Evolutionary conservation across 2,329 filamentous ascomycete genomes (phyloP).

Genomic region (Ophiostoma himal-ulmi): DNA sequence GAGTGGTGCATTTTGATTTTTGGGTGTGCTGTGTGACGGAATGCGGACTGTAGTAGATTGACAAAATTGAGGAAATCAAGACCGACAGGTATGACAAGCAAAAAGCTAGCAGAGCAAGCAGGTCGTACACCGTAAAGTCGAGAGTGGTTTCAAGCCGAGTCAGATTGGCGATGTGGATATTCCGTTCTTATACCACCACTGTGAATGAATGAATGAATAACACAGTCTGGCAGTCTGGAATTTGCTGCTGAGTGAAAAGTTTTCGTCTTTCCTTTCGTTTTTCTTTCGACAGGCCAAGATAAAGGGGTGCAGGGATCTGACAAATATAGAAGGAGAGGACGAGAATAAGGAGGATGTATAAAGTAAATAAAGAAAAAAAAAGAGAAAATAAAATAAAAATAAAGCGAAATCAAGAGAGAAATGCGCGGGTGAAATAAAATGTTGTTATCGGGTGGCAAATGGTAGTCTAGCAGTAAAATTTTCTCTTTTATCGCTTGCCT

Average conservation of each 20-base stretch:
- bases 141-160: background rate
- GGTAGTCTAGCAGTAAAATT: conserved; percentile 18
- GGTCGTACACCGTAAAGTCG: background rate
- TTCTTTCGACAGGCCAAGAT: background rate
- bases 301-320: background rate
- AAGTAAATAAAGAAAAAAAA: conserved; percentile 6
- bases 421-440: conserved; percentile 3
- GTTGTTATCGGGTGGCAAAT: conserved; percentile 24
- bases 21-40: background rate
- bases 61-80: background rate
- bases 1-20: conserved; percentile 48
- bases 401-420: conserved; percentile 1
- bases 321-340: conserved; percentile 3
- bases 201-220: background rate
- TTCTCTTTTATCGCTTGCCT: conserved; percentile 22
- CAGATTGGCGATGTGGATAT: background rate
- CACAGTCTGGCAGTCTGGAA: background rate
- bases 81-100: background rate
- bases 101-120: background rate
- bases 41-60: background rate
- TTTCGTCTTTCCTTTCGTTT: background rate
- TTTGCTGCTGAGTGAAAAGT: conserved; percentile 5
- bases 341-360: conserved; percentile 16
- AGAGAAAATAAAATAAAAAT: conserved; percentile 13
- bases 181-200: background rate